Evolutionary conservation across 2,329 filamentous ascomycete genomes (phyloP), one percentile per base, ranked within the genome.

Genomic region (Myriosclerotinia curreyana): DNA sequence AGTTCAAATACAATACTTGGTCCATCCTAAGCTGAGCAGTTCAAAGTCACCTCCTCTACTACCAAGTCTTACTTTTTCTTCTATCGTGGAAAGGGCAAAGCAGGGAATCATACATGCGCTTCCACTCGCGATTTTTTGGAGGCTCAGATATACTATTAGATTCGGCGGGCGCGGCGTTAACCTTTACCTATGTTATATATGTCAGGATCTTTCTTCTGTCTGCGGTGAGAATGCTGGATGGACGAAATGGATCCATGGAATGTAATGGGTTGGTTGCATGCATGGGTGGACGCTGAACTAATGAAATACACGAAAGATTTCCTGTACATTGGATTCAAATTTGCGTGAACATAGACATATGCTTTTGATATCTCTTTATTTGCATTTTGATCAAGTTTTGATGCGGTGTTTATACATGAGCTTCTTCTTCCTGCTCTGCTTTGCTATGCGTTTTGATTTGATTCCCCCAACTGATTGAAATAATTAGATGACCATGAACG

Each of bases 401-500:
- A 48, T 59, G 42, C 31, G 28, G 2, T 48, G 31, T 48, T 59
- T 59, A 59, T 59, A 59, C 42, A 38, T 59, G 55, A 25, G 42
- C 28, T 36, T 31, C n/a, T 22, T 25, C 42, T 12, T 48, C 14
- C 55, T 59, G 20, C 31, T 46, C 34, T 48, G n/a, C n/a, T 48
- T 48, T 34, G 42, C 54, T 48, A 22, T 22, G 50, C 31, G 2
- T 52, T 42, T 48, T 48, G 42, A n/a, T 48, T 38, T 12, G 22
- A 20, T 36, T 9, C 31, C n/a, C 20, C 55, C 42, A 48, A 34
- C 28, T 48, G 44, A 34, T 48, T 59, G 28, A 59, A 48, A 49
- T 44, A 22, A 40, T 25, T 62, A 56, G 28, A 48, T 58, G 60
- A 59, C 64, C 64, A 46, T 44, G 44, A 66, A 66, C 61, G 61